Evolutionary conservation across 176 grass and related monocot species (phyloP).

Genomic region (Eleusine indica): DNA sequence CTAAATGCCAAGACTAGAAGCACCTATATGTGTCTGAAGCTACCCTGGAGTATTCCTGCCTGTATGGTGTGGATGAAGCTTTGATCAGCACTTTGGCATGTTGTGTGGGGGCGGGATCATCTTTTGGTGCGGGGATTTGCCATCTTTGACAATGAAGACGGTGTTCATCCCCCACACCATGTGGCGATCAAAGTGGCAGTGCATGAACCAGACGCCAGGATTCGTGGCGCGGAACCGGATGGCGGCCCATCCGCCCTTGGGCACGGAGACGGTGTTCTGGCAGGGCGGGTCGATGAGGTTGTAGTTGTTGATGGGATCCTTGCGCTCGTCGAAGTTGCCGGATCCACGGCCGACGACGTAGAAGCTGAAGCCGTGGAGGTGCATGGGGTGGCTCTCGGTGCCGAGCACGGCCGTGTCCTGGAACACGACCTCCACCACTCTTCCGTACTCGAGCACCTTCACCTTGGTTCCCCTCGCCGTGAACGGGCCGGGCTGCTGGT

Average conservation of each 20-base stretch:
- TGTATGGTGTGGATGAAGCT: too few species aligned
- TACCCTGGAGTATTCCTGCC: too few species aligned
- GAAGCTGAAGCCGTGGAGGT: conserved; percentile 72
- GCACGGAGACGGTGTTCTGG: conserved; percentile 61
- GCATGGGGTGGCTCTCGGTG: conserved; percentile 68
- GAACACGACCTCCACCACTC: conserved; percentile 59
- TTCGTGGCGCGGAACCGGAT: conserved; percentile 63
- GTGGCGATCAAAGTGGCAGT: conserved; percentile 67
- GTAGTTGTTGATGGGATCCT: conserved; percentile 30
- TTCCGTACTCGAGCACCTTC: conserved; percentile 55
- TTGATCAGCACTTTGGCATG: conserved; percentile 61
- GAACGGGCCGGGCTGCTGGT: background rate
- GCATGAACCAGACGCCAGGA: conserved; percentile 71
- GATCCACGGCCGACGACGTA: conserved; percentile 53
- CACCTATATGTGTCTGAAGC: too few species aligned
- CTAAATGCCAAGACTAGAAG: too few species aligned
- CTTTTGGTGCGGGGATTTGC: background rate
- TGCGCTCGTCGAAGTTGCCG: conserved; percentile 49
- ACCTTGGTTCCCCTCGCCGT: conserved; percentile 43
- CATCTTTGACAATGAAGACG: conserved; percentile 65
- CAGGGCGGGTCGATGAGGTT: conserved; percentile 61
- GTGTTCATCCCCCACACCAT: conserved; percentile 64
- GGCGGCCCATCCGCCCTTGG: conserved; percentile 51
- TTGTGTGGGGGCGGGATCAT: conserved; percentile 46
- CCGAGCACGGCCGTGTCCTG: conserved; percentile 68